phyloP scores from a whole-genome alignment of 2,329 filamentous ascomycete genomes.

The Sporothrix brasiliensis region DNA sequence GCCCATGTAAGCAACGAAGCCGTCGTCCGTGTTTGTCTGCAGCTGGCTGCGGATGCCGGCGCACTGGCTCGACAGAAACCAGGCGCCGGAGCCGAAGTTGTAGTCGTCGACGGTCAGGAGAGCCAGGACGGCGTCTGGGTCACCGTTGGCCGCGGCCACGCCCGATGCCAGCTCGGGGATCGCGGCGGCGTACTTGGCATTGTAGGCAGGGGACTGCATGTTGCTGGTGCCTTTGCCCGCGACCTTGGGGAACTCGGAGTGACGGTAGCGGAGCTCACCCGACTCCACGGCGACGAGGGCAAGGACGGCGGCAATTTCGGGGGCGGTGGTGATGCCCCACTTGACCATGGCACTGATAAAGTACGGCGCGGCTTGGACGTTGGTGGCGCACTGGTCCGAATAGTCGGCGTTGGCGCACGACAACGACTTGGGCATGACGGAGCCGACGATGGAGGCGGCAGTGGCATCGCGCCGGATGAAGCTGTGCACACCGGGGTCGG shows the following conservation, averaged over 20 bases:
- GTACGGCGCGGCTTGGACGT: conserved; percentile 60
- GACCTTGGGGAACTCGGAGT: conserved; percentile 58
- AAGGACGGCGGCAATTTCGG: conserved; percentile 70
- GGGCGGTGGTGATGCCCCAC: conserved; percentile 58
- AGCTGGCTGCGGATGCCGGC: conserved; percentile 43
- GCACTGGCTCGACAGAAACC: conserved; percentile 56
- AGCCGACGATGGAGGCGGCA: conserved; percentile 49
- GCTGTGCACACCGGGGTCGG: background rate
- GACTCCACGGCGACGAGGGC: conserved; percentile 73
- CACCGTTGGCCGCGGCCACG: conserved; percentile 39
- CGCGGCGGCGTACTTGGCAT: conserved; percentile 52
- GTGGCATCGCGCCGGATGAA: conserved; percentile 30
- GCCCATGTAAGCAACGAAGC: conserved; percentile 51
- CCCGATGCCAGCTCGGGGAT: conserved; percentile 46
- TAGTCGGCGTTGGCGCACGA: conserved; percentile 54
- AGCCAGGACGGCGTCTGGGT: conserved; percentile 48
- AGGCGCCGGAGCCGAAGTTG: conserved; percentile 58
- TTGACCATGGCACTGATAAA: conserved; percentile 59
- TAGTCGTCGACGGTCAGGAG: conserved; percentile 53
- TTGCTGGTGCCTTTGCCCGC: conserved; percentile 72
- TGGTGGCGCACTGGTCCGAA: conserved; percentile 65
- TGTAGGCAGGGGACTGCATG: conserved; percentile 52
- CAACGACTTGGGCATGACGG: conserved; percentile 61
- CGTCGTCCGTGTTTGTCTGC: conserved; percentile 45
- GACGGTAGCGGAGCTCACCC: conserved; percentile 69